Evolutionary conservation across 768 basidiomycete genomes (phyloP).

Genomic region (Mycena rosella): DNA sequence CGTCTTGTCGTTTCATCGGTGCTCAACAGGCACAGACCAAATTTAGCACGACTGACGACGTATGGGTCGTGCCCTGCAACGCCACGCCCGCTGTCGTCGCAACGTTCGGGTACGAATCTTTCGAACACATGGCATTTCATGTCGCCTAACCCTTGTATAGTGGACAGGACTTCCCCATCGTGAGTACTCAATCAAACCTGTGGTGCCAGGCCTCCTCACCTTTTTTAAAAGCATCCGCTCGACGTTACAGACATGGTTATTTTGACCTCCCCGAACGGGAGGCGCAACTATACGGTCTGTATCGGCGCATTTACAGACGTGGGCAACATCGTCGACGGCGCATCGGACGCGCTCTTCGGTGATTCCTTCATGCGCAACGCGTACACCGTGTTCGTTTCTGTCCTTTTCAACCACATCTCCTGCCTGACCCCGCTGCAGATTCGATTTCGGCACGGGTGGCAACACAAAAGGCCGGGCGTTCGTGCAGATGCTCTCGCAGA

Average conservation of each 20-base stretch:
- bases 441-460: constrained; percentile 35
- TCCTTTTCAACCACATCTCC: neutral
- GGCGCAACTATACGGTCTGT: constrained; percentile 30
- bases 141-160: neutral
- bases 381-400: constrained; percentile 5
- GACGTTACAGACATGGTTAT: constrained; percentile 30
- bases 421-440: constrained; percentile 2
- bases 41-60: constrained; percentile 26
- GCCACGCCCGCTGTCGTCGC: constrained; percentile 23
- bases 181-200: too few species aligned
- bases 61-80: constrained; percentile 34
- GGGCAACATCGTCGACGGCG: constrained; percentile 19
- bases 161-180: constrained; percentile 22
- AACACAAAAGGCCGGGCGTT: constrained; percentile 17
- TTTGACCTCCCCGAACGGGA: constrained; percentile 29
- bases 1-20: neutral
- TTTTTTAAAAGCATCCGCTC: neutral
- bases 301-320: constrained; percentile 30
- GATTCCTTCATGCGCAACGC: constrained; percentile 33
- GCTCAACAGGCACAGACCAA: constrained; percentile 1
- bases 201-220: too few species aligned
- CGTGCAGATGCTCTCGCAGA: constrained; percentile 33
- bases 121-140: neutral
- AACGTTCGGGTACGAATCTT: constrained; percentile 17
- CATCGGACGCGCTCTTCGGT: constrained; percentile 30